Evolutionary conservation across 495 filamentous ascomycete species (phyloP).

Genomic region (Delitschia confertaspora): DNA sequence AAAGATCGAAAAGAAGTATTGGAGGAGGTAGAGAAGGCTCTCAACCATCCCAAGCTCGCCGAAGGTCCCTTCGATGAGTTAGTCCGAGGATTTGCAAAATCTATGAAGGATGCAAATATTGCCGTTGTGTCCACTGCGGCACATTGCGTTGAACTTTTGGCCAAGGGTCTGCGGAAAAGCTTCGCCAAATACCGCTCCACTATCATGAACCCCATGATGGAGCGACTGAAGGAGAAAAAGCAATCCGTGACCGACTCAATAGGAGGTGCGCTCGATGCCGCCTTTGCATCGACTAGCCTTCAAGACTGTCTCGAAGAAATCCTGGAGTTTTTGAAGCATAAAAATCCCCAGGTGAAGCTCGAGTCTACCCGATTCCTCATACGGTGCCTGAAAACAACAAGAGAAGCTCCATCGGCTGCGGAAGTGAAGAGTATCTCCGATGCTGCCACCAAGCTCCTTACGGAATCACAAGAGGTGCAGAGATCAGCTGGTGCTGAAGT

Average conservation of each 20-base stretch:
- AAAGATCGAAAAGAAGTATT: slow-evolving; percentile 95
- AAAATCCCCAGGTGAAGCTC: slow-evolving; percentile 95
- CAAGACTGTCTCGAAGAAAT: slow-evolving; percentile 85
- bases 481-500: slow-evolving; percentile 84
- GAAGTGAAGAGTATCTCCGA: slow-evolving; percentile 83
- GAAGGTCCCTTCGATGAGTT: slow-evolving; percentile 83
- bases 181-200: slow-evolving; percentile 73
- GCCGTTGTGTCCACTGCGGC: slow-evolving; percentile 88
- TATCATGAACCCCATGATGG: slow-evolving; percentile 80
- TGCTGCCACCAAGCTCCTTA: slow-evolving; percentile 73
- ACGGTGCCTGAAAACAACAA: slow-evolving; percentile 73
- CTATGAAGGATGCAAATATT: slow-evolving; percentile 98
- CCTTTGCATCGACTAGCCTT: slow-evolving; percentile 69
- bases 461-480: slow-evolving; percentile 76
- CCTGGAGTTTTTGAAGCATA: slow-evolving; percentile 74
- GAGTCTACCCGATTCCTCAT: slow-evolving; percentile 87
- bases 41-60: slow-evolving; percentile 88
- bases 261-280: slow-evolving; percentile 73
- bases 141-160: slow-evolving; percentile 87
- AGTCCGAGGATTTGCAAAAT: slow-evolving; percentile 72
- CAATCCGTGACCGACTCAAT: slow-evolving; percentile 79
- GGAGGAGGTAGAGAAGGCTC: slow-evolving; percentile 63
- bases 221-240: slow-evolving; percentile 96
- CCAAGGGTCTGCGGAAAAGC: slow-evolving; percentile 69
- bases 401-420: slow-evolving; percentile 69